Evolutionary conservation across 129 eudicot genomes (phyloP).

Genomic region (Oenanthe sinensis): DNA sequence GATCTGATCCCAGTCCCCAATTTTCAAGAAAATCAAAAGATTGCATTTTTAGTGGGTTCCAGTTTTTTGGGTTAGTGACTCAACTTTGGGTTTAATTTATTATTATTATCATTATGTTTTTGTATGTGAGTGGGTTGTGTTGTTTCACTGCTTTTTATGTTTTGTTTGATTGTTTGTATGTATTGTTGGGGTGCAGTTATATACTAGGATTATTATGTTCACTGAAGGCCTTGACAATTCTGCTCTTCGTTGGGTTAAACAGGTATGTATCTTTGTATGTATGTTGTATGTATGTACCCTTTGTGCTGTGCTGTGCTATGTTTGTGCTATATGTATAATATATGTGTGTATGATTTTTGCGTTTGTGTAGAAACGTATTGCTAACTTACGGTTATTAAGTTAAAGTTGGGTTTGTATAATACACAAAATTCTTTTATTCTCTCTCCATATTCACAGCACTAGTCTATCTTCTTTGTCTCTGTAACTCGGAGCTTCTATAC

Average conservation of each 20-base stretch:
- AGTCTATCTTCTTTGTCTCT: no score
- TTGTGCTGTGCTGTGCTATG: neutral
- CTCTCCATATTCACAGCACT: no score
- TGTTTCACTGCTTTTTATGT: neutral
- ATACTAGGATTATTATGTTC: conserved; percentile 33
- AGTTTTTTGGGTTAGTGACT: neutral
- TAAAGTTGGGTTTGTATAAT: neutral
- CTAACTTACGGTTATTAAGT: no score
- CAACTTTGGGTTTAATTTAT: neutral
- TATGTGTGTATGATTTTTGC: neutral
- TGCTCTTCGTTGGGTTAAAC: conserved; percentile 72
- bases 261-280: conserved; percentile 27
- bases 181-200: conserved; percentile 16
- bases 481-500: no score
- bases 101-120: neutral
- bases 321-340: neutral
- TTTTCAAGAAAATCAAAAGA: neutral
- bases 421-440: no score
- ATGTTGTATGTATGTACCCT: neutral
- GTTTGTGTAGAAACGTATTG: no score
- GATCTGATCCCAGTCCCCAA: neutral
- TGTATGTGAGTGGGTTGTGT: neutral
- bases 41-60: neutral
- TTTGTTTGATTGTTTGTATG: neutral
- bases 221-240: conserved; percentile 67